phyloP scores from a whole-genome alignment of 148 eudicot genomes.

The Rhododendron molle region DNA sequence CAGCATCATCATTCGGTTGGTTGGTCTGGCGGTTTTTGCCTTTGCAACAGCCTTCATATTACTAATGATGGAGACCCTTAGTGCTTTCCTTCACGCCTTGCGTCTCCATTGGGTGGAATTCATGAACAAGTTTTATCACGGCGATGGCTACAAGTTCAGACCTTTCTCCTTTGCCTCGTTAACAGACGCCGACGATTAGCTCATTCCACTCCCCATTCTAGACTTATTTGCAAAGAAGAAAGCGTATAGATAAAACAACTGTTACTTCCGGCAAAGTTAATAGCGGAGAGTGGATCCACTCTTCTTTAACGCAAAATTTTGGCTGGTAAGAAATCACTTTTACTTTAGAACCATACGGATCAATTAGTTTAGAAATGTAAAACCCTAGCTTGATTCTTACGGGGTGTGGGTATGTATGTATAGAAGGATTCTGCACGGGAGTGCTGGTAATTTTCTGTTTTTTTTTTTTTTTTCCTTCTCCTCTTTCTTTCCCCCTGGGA shows the following conservation, averaged over 20 bases:
- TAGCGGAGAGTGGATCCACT: background rate
- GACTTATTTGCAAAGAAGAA: slow-evolving; percentile 8
- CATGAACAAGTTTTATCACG: slow-evolving; percentile 85
- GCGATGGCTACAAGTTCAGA: slow-evolving; percentile 90
- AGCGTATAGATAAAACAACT: background rate
- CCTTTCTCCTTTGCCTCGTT: slow-evolving; percentile 81
- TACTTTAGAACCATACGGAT: background rate
- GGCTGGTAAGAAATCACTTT: background rate
- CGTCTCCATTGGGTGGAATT: slow-evolving; percentile 99
- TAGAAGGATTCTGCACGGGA: slow-evolving; percentile 5
- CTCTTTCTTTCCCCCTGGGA: background rate
- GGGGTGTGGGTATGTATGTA: background rate
- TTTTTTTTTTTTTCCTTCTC: background rate
- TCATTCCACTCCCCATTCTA: background rate
- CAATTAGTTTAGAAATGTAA: slow-evolving; percentile 14
- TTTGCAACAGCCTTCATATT: slow-evolving; percentile 92
- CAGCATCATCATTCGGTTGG: slow-evolving; percentile 57
- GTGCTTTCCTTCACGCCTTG: slow-evolving; percentile 96
- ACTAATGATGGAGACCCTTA: slow-evolving; percentile 92
- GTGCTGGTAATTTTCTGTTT: background rate
- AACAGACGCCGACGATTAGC: slow-evolving; percentile 72
- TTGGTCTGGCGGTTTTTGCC: slow-evolving; percentile 74
- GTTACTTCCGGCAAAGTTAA: background rate
- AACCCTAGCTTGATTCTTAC: slow-evolving; percentile 10
- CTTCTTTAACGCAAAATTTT: background rate